Evolutionary conservation across 768 basidiomycete species (phyloP), one percentile per base, ranked within the genome.

Genomic region (Rubroboletus satanas): DNA sequence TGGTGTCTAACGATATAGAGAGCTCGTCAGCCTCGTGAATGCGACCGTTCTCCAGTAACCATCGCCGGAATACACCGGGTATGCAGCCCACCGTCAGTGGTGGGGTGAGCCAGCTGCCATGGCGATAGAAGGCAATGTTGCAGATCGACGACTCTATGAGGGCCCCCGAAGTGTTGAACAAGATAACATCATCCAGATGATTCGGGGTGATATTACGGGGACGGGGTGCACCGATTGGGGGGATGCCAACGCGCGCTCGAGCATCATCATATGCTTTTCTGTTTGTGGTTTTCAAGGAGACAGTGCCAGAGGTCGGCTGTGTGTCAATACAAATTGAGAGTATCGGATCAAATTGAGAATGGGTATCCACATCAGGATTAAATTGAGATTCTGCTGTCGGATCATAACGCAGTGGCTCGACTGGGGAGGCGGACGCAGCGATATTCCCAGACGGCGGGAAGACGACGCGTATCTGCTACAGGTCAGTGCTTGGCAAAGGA

Each of bases 71-170:
- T 35, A 88, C 83, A 17, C 90, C 90, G 5, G 79, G 71, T n/a
- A 92, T 77, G 62, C 90, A 90, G 18, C 90, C 89, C 18, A 80
- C 79, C 2, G 72, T 67, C 12, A 75, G 64, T 3, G 78, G 60
- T 21, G 90, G 90, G 1, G 90, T 90, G 52, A 87, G 58, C 90
- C 90, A 93, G 10, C 53, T 62, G 2, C 67, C 66, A 4, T 64
- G 64, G 12, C 85, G 82, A 59, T 77, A 79, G 56, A 91, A 79
- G 2, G 88, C 87, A 49, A 91, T 70, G 60, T 91, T 93, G 67
- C 78, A 84, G 44, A 88, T 82, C 31, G 85, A 82, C 1, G 86
- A 75, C 65, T 93, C 90, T 43, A 78, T 87, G 51, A 88, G 65
- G 17, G 73, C 63, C 2, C 71, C 71, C 2, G 73, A 64, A 0